A percentile compares a stretch with the other conserved stretches of the same genome.
These are phyloP conservation scores for Nephelium lappaceum DNA, from an alignment of 345 rosid genomes.

Conservation along the genomic window DNA sequence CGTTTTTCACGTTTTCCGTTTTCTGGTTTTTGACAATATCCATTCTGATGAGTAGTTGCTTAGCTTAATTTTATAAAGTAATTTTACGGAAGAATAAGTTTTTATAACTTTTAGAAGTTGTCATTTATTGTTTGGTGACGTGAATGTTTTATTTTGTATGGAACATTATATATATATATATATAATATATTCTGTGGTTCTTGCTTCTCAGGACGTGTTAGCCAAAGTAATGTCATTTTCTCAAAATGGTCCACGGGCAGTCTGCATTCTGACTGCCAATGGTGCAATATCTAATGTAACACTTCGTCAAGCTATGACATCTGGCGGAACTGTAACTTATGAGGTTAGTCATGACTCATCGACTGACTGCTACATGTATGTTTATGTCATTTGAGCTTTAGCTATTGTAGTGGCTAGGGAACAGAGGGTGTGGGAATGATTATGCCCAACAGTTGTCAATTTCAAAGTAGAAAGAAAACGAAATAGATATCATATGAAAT, in stretches of 20 bases:
- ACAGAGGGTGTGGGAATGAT: background rate
- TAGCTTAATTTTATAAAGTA: background rate
- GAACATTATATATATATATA: no score
- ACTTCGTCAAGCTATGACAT: constrained; percentile 45
- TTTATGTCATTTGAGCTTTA: no score
- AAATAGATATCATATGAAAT: background rate
- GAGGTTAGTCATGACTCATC: constrained; percentile 38
- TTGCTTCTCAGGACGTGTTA: constrained; percentile 38
- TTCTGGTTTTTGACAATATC: background rate
- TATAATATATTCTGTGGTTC: no score
- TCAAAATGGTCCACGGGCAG: constrained; percentile 43
- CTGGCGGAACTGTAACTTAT: constrained; percentile 55
- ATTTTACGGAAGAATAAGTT: background rate
- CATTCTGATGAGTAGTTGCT: constrained; percentile 2
- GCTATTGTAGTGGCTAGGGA: background rate
- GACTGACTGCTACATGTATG: background rate
- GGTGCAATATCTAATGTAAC: constrained; percentile 58
- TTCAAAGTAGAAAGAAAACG: background rate
- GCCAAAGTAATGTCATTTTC: constrained; percentile 45
- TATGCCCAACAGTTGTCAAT: background rate
- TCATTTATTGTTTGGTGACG: background rate
- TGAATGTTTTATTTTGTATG: background rate
- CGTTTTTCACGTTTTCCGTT: background rate
- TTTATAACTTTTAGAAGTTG: background rate
- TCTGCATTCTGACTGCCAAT: constrained; percentile 47